Base-by-base conservation (phyloP, 805 yeast species). In the Hanseniaspora lachancei region DNA sequence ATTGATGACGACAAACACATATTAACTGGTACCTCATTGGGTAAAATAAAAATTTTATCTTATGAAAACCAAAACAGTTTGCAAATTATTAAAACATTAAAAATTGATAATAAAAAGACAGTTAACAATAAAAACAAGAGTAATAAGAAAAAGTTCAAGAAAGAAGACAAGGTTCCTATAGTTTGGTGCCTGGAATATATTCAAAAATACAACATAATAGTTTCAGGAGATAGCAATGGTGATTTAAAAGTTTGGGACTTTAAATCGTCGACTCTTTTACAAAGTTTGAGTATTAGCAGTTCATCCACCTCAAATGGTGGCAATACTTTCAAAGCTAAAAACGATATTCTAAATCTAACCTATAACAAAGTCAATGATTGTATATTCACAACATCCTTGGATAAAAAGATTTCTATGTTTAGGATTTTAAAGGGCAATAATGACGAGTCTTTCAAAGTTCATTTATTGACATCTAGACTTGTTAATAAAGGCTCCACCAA, bases 181-280 rank as follows among this genome's bases (percentile, higher is more conserved):
- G 93, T 93, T 8, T 93, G 99, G 99, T 76, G 88, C 38, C 81
- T 93, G 1, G 62, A 76, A 47, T 81, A 81, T 35, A 70, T 89
- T 57, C 80, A 84, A 5, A 66, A 72, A 43, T 77, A 77, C 50
- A 74, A 79, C 55, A 95, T 88, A 66, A 77, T 93, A 57, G 95
- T 87, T n/a, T 81, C 89, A 58, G 98, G 97, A 55, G 99, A 93
- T 70, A 89, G 97, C 6, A 91, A 97, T 1, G 99, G 99, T 1
- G 76, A 86, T 9, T 79, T 93, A 53, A 91, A 91, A 68, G 77
- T 93, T 60, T 93, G 99, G 99, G 96, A 91, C 63, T 74, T 84
- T 59, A 76, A 78, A 49, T 82, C 79, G 61, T 81, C 81, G 61
- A 82, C 96, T 1, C 72, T 93, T 58, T 73, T 80, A 52, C 97